phyloP scores from a whole-genome alignment of 2,329 filamentous ascomycete genomes.

The Fusarium sp. region DNA sequence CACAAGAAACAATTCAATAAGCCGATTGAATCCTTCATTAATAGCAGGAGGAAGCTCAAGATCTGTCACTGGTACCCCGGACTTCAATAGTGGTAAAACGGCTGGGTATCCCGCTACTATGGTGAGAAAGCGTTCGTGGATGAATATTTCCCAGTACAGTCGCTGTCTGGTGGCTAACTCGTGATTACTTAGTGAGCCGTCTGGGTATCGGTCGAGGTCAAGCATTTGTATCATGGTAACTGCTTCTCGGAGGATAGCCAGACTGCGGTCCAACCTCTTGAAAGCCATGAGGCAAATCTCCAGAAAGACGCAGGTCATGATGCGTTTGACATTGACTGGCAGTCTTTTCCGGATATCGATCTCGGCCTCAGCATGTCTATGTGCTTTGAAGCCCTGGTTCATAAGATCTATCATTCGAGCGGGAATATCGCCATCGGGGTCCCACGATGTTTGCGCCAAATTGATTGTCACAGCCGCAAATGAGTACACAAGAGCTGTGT shows the following conservation, averaged over 20 bases:
- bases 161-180: slow-evolving; percentile 51
- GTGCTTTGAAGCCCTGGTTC: slow-evolving; percentile 43
- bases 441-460: slow-evolving; percentile 48
- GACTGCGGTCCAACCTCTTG: slow-evolving; percentile 59
- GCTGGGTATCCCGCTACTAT: slow-evolving; percentile 60
- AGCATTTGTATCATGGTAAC: slow-evolving; percentile 50
- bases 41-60: slow-evolving; percentile 49
- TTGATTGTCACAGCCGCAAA: slow-evolving; percentile 53
- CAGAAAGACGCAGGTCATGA: slow-evolving; percentile 62
- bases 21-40: slow-evolving; percentile 52
- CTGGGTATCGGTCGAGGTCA: slow-evolving; percentile 22
- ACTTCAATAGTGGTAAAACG: slow-evolving; percentile 46
- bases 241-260: slow-evolving; percentile 62
- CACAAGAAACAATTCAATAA: slow-evolving; percentile 52
- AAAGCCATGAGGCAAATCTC: slow-evolving; percentile 64
- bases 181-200: slow-evolving; percentile 24
- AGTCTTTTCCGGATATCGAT: slow-evolving; percentile 51
- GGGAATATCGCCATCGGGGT: slow-evolving; percentile 45
- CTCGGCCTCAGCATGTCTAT: slow-evolving; percentile 43
- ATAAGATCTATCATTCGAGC: slow-evolving; percentile 47
- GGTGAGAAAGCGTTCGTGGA: slow-evolving; percentile 67
- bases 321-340: slow-evolving; percentile 55
- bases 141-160: slow-evolving; percentile 66
- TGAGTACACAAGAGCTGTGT: slow-evolving; percentile 52
- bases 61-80: slow-evolving; percentile 47